Percentiles rank a stretch among this genome's conserved stretches.
Conservation (phyloP, 345 rosid species). For the Pugionium dolabratum region DNA sequence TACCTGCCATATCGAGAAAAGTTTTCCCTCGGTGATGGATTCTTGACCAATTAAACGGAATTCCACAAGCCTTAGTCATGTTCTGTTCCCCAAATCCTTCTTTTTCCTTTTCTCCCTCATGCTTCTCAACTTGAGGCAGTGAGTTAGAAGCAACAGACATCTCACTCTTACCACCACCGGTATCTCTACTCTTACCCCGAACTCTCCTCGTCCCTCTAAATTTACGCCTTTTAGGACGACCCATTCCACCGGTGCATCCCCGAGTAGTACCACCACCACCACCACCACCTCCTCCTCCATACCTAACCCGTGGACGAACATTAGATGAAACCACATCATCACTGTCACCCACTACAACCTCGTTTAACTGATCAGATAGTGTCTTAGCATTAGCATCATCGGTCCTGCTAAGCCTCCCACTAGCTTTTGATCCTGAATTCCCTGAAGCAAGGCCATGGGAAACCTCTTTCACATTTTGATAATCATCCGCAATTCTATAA, state of each 20-base stretch:
- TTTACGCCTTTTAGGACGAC: conserved; percentile 68
- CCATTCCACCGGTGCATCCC: conserved; percentile 48
- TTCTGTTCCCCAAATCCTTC: conserved; percentile 52
- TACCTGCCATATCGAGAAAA: conserved; percentile 88
- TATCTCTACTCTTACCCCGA: conserved; percentile 49
- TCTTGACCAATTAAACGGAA: conserved; percentile 98
- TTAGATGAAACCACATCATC: conserved; percentile 81
- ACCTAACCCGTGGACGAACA: conserved; percentile 50
- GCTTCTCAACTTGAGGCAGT: conserved; percentile 56
- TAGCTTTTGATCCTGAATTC: conserved; percentile 56
- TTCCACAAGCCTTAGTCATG: conserved; percentile 78
- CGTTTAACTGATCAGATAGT: conserved; percentile 68
- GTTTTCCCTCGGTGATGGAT: conserved; percentile 86
- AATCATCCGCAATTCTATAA: conserved; percentile 46
- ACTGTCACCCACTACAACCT: conserved; percentile 57
- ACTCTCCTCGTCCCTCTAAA: conserved; percentile 69
- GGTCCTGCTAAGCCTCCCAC: conserved; percentile 38
- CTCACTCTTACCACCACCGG: conserved; percentile 68
- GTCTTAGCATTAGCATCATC: conserved; percentile 51
- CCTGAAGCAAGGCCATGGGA: conserved; percentile 50
- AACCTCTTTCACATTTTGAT: conserved; percentile 44
- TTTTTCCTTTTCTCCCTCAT: conserved; percentile 45
- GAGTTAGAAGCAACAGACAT: conserved; percentile 90
- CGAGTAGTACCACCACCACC: conserved; percentile 40
- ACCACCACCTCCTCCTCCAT: conserved; percentile 11